Percentiles rank a stretch among this genome's conserved stretches.
phyloP scores from a whole-genome alignment of 129 eudicot genomes.

The Apium graveolens region DNA sequence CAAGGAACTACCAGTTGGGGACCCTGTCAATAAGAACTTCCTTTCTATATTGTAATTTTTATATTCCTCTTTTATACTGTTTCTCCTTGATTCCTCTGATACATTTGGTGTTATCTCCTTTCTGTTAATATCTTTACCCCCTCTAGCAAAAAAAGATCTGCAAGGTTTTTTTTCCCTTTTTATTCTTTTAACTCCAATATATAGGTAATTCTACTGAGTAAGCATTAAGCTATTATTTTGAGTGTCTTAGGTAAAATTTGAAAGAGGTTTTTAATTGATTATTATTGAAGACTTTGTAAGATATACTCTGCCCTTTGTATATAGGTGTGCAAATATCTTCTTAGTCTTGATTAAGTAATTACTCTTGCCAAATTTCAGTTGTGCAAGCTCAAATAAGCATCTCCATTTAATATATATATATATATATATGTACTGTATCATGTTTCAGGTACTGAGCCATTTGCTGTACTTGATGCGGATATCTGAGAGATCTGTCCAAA shows the following conservation, averaged over 20 bases:
- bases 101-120: not conserved
- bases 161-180: not conserved
- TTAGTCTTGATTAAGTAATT: not conserved
- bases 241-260: not conserved
- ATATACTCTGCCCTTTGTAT: not conserved
- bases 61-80: not conserved
- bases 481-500: constrained; percentile 51
- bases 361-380: not conserved
- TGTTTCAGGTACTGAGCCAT: constrained; percentile 55
- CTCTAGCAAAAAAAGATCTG: not conserved
- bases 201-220: not conserved
- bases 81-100: not conserved
- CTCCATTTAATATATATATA: not conserved
- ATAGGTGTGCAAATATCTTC: not conserved
- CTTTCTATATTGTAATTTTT: not conserved
- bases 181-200: not conserved
- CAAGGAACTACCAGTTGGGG: not conserved
- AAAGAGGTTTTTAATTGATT: not conserved
- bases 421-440: not conserved
- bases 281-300: not conserved
- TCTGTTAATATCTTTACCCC: not conserved
- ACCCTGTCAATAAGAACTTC: not conserved
- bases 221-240: not conserved
- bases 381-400: not conserved
- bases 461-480: constrained; percentile 70